These are phyloP conservation scores for Neovahlkampfia damariscottae DNA, from an alignment of 78 protist genomes.

Conservation along the genomic window DNA sequence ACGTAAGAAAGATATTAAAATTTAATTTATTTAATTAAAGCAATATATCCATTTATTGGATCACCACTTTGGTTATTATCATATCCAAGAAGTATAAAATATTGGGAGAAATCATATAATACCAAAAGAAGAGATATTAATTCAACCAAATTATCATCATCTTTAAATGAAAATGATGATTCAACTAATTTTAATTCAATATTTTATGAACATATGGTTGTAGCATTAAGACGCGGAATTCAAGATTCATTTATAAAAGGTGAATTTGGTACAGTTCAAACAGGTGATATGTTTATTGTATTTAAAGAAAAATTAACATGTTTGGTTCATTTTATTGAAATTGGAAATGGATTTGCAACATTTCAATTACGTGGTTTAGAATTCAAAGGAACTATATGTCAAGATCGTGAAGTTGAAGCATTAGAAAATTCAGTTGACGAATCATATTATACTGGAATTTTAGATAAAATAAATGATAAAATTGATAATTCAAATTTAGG, in stretches of 20 bases:
- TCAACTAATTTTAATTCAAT: not conserved
- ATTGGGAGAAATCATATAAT: conserved; percentile 10
- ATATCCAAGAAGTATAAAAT: not conserved
- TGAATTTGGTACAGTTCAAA: conserved; percentile 6
- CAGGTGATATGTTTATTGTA: conserved; percentile 17
- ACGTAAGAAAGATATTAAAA: too few relatives aligned
- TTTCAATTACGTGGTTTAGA: conserved; percentile 31
- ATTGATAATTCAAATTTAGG: conserved; percentile 5
- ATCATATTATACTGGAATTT: not conserved
- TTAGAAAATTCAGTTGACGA: not conserved
- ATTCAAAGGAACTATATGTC: conserved; percentile 14
- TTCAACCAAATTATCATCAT: not conserved
- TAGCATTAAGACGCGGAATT: not conserved
- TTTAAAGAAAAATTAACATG: conserved; percentile 9
- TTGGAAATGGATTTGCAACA: conserved; percentile 3
- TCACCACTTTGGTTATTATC: not conserved
- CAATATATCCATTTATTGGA: conserved; percentile 11
- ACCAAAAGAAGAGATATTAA: not conserved
- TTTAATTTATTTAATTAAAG: too few relatives aligned
- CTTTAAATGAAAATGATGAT: not conserved
- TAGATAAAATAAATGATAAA: not conserved
- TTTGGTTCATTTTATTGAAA: not conserved
- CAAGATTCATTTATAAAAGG: not conserved
- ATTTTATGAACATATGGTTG: not conserved
- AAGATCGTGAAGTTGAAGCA: conserved; percentile 11